These are phyloP conservation scores for Colletotrichum tropicale DNA, from an alignment of 2,329 filamentous ascomycete genomes.

Conservation along the genomic window DNA sequence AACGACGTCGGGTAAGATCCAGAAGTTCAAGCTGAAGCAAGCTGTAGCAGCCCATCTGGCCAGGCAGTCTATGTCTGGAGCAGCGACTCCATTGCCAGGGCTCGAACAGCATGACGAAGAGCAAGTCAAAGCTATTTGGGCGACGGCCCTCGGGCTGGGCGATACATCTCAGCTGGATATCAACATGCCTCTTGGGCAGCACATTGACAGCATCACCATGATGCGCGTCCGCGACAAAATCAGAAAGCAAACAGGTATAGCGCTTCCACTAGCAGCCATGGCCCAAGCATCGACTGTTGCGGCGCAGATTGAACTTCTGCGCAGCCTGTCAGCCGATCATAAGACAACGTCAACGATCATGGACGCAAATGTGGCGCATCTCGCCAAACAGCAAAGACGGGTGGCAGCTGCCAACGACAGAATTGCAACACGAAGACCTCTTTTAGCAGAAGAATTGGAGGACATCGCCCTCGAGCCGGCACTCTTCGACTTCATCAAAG, in stretches of 20 bases:
- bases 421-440: background rate
- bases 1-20: background rate
- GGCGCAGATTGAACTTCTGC: background rate
- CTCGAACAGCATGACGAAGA: background rate
- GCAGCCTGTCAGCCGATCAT: background rate
- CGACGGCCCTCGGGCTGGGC: background rate
- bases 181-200: background rate
- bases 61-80: background rate
- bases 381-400: background rate
- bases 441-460: background rate
- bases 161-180: background rate
- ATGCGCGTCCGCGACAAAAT: background rate
- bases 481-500: background rate
- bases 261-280: background rate
- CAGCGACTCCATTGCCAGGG: fast-evolving
- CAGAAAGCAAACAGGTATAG: background rate
- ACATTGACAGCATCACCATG: background rate
- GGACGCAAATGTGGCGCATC: background rate
- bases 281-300: background rate
- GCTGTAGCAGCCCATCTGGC: background rate
- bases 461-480: background rate
- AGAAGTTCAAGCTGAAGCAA: background rate
- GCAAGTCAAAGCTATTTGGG: background rate
- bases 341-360: background rate
- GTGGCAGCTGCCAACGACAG: background rate